Evolutionary conservation across 139 green algal genomes (phyloP), one percentile per base, ranked within the genome.

Genomic region (Chlorella ohadii): DNA sequence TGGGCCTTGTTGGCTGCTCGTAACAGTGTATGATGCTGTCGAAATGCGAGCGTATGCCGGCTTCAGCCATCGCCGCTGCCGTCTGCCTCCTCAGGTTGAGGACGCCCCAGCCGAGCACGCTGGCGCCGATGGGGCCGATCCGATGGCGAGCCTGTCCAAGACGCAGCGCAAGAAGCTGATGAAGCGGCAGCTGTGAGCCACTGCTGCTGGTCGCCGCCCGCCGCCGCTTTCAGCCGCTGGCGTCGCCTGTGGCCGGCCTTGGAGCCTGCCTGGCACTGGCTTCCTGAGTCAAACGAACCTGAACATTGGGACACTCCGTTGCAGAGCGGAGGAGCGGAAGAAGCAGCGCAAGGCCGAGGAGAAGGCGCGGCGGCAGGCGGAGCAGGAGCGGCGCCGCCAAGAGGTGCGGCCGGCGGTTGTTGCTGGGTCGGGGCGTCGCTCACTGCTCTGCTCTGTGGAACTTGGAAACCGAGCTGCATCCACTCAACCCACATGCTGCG

Each of bases 111-210:
- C 63, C 63, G 63, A 36, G 63, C 63, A 68, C 28, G 12, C 63
- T 36, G 63, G 63, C 27, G 63, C 28, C 13, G 63, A 68, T 31
- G 63, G 28, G 28, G 63, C 3, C 63, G 33, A 73, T 59, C 51
- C 51, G 9, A 23, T 59, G 11, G 51, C 12, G 12, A 13, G 51
- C 51, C 70, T 87, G 36, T 61, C 36, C 57, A 87, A 87, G 27
- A 79, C 17, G 38, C 83, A 87, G 39, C 56, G 72, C 51, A 87
- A 87, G 72, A 84, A 84, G 47, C 38, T 84, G 63, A 65, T 55
- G 59, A 84, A 71, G 44, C 41, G n/a, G 44, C 56, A 87, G 25
- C 31, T 28, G 83, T 87, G 63, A 79, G 83, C 1, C 3, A 20
- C 7, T 0, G 20, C 34, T 15, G 72, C 74, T 28, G 59, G 36